Base-by-base conservation (phyloP, 345 rosid genomes). In the Adansonia digitata region DNA sequence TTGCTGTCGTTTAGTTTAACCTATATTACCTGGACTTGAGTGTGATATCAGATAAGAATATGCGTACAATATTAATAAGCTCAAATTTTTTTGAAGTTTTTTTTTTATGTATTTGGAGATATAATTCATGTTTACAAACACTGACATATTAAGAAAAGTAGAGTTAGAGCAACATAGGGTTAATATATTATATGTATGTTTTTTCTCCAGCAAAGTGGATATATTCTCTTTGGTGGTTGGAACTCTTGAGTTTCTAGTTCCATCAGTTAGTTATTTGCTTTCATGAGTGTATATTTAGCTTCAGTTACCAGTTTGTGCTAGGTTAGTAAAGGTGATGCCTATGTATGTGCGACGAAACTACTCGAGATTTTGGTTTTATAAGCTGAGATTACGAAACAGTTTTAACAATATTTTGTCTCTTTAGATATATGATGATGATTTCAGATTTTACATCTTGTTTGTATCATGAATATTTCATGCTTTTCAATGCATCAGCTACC, bases 401-500 rank as follows among this genome's bases (percentile, higher is more conserved):
- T 69, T 49, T 3, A 10, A 18, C 15, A 7, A 11, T n/a, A 5
- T 11, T n/a, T 48, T 48, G 9, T 69, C 15, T 17, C 49, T n/a
- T 49, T 48, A 48, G 59, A 49, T 49, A 31, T 29, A 8, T 15
- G 37, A 29, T 67, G 35, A 27, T 29, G 22, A 6, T 69, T 69
- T 69, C 18, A 18, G 10, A 27, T 20, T 31, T 29, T 48, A 48
- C 39, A 29, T 69, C 40, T 29, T 48, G 3, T 14, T 14, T 0
- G 6, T 39, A 42, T 17, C 22, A 29, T 73, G 55, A 26, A 20
- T 46, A 11, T 65, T 72, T 57, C 63, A 3, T n/a, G 81, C 49
- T 40, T 55, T 56, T 72, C 70, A 11, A 62, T 77, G 68, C 74
- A 69, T 85, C 88, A 91, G 95, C 74, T 88, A 87, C 82, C 85